Evolutionary conservation across 345 rosid genomes (phyloP), one percentile per base, ranked within the genome.

Genomic region (Arabis hirsuta): DNA sequence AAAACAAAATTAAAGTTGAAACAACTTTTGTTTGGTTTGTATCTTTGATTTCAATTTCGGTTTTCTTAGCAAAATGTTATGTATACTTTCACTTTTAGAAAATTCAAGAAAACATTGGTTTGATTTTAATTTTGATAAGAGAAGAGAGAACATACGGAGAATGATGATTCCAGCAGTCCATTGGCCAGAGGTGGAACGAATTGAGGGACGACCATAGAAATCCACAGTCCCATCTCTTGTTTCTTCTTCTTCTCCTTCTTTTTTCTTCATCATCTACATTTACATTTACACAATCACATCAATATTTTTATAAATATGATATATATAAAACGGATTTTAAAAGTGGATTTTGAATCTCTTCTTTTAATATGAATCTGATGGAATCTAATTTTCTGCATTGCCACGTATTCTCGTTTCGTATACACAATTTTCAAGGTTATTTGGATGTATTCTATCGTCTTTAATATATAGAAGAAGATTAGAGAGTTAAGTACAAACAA

Each of bases 131-230:
- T 32, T 5, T 14, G 38, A 51, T 13, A 11, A 72, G 61, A 19
- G 44, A 55, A 47, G 14, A 42, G 42, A 57, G 24, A 29, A 69
- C 97, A 78, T 85, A 92, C 98, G 62, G 5, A 92, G 86, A 26
- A 92, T 84, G 87, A 92, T 79, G 67, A 69, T 81, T 66, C 94
- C 98, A 48, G 98, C 98, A 61, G 67, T 67, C 98, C 98, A 92
- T 53, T 81, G 76, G 62, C 98, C 98, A 38, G 96, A 86, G 55
- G 69, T 84, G 29, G 71, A 67, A 73, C 78, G 84, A 55, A 89
- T 82, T 16, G 94, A 92, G 14, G 90, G 88, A 29, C 81, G 84
- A 24, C 98, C 96, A 38, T 85, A 67, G 79, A 83, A 88, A 65
- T 89, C 94, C 6, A 85, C 84, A 9, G 90, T 84, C 63, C 98